These are phyloP conservation scores for Cystoisospora suis DNA, from an alignment of 169 alveolate genomes.

Conservation along the genomic window DNA sequence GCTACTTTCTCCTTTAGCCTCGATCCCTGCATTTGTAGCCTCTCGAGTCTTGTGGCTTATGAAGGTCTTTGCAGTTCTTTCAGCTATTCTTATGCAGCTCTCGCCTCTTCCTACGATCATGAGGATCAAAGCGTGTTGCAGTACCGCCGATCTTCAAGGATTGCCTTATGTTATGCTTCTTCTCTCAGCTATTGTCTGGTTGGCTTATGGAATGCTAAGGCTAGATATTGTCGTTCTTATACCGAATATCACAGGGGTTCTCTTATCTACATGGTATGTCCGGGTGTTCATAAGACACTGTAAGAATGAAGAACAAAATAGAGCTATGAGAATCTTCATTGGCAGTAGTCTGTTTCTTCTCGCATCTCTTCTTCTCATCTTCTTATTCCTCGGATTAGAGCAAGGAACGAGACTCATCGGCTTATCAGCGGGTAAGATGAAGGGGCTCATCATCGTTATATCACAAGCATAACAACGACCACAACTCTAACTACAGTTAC, in stretches of 20 bases:
- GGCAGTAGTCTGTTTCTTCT: background rate
- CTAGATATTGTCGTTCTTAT: slow-evolving; percentile 46
- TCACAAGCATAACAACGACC: too few species aligned
- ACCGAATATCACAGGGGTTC: slow-evolving; percentile 45
- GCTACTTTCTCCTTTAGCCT: background rate
- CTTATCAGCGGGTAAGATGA: background rate
- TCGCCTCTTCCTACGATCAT: slow-evolving; percentile 54
- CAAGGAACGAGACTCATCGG: background rate
- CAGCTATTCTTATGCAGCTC: slow-evolving; percentile 62
- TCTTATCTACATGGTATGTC: slow-evolving; percentile 18
- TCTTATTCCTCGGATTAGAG: background rate
- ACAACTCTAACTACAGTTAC: too few species aligned
- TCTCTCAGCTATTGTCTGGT: slow-evolving; percentile 54
- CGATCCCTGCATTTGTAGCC: background rate
- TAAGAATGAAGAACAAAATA: background rate
- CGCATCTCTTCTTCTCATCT: background rate
- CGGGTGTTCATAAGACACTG: background rate
- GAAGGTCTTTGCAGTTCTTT: slow-evolving; percentile 67
- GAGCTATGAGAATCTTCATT: background rate
- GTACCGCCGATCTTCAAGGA: slow-evolving; percentile 30
- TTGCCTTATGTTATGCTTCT: slow-evolving; percentile 47
- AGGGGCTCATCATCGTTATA: too few species aligned
- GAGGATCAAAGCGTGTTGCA: slow-evolving; percentile 36
- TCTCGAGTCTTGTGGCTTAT: slow-evolving; percentile 20
- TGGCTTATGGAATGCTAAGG: slow-evolving; percentile 34